Evolutionary conservation across 2,329 filamentous ascomycete genomes (phyloP).

Genomic region (Lasiodiplodia sp.): DNA sequence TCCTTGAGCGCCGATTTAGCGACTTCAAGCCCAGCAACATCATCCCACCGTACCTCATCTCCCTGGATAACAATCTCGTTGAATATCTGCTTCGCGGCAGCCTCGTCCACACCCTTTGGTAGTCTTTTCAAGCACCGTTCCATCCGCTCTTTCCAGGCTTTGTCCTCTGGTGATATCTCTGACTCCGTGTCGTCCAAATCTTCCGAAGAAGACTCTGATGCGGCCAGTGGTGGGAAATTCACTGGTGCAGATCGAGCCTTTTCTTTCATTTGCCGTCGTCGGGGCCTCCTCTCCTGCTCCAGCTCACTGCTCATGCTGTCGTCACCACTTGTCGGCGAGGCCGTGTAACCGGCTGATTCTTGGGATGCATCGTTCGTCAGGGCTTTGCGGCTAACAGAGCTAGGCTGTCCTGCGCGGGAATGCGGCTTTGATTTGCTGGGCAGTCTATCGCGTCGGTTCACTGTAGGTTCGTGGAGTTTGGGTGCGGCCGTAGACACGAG

Average conservation of each 20-base stretch:
- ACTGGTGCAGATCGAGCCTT: conserved; percentile 42
- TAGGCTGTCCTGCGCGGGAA: not conserved
- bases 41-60: conserved; percentile 93
- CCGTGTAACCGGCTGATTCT: not conserved
- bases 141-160: conserved; percentile 46
- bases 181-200: conserved; percentile 31
- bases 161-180: conserved; percentile 37
- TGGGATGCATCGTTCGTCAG: not conserved
- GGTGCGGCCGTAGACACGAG: conserved; percentile 27
- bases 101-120: conserved; percentile 80
- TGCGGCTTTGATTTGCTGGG: not conserved
- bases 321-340: conserved; percentile 15
- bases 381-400: conserved; percentile 11
- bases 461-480: not conserved
- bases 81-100: conserved; percentile 87
- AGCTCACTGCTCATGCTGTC: conserved; percentile 23
- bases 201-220: conserved; percentile 35
- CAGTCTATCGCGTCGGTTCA: too few species aligned
- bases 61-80: conserved; percentile 96
- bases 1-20: conserved; percentile 94
- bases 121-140: conserved; percentile 72
- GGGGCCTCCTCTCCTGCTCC: not conserved
- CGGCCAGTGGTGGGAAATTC: conserved; percentile 42
- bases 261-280: conserved; percentile 36
- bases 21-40: conserved; percentile 87